phyloP scores from a whole-genome alignment of 306 rosid genomes.

The Trichosanthes truncata region DNA sequence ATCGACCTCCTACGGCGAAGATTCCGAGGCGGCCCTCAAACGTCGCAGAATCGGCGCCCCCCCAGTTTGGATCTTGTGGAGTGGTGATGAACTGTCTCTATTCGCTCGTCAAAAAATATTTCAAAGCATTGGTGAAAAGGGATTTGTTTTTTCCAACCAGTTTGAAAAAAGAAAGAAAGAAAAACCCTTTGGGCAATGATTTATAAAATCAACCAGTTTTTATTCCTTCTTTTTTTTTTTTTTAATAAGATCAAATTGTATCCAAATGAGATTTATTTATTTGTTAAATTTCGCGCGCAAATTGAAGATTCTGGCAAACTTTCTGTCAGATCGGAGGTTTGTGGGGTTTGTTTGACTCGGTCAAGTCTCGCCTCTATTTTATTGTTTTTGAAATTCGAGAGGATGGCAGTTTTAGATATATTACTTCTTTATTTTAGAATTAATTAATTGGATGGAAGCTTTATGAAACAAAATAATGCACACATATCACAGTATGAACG shows the following conservation, averaged over 20 bases:
- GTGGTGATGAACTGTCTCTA: constrained; percentile 41
- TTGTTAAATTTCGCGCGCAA: constrained; percentile 52
- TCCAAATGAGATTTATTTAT: constrained; percentile 9
- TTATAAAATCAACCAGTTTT: neutral
- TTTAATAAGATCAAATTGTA: neutral
- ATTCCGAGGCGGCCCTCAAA: constrained; percentile 42
- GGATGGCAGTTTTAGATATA: constrained; percentile 21
- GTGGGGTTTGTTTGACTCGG: constrained; percentile 49
- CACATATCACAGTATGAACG: constrained; percentile 22
- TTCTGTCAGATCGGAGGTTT: constrained; percentile 30
- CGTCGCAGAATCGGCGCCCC: constrained; percentile 36
- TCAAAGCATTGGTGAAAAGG: neutral
- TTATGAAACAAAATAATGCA: constrained; percentile 11
- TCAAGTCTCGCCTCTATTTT: constrained; percentile 39
- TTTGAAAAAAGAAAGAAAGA: neutral
- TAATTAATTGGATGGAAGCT: constrained; percentile 24
- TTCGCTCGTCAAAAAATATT: neutral
- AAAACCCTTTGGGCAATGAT: neutral
- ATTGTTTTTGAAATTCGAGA: constrained; percentile 23
- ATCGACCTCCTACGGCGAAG: constrained; percentile 26
- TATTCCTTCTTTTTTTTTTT: neutral
- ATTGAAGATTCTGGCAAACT: constrained; percentile 16
- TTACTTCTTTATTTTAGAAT: constrained; percentile 19
- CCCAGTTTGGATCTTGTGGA: constrained; percentile 33
- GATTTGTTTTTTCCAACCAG: neutral